Percentiles rank a stretch among this genome's conserved stretches.
phyloP scores from a whole-genome alignment of 257 asterid genomes.

The Leptodermis oblonga region DNA sequence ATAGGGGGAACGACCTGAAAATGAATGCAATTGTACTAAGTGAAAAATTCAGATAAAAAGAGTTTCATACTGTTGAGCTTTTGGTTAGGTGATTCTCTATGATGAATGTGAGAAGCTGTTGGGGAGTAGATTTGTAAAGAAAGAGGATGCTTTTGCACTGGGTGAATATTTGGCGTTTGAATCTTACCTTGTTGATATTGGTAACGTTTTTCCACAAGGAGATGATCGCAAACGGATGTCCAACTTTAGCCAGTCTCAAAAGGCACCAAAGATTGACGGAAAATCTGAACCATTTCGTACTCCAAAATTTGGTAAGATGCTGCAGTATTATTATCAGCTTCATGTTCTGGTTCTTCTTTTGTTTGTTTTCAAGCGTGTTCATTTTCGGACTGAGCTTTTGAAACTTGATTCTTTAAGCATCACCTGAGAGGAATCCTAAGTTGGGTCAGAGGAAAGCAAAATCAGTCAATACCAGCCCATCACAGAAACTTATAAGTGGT shows the following conservation, averaged over 20 bases:
- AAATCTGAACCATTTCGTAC: constrained; percentile 30
- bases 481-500: constrained; percentile 80
- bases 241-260: constrained; percentile 23
- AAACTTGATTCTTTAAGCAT: constrained; percentile 2
- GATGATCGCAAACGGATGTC: constrained; percentile 39
- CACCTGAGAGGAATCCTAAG: constrained; percentile 45
- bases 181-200: constrained; percentile 73
- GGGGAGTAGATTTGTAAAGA: constrained; percentile 69
- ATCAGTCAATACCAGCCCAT: constrained; percentile 59
- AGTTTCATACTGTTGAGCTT: background rate
- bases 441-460: constrained; percentile 37
- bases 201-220: constrained; percentile 41
- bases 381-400: background rate
- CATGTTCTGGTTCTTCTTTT: constrained; percentile 18
- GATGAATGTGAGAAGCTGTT: constrained; percentile 70
- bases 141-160: constrained; percentile 49
- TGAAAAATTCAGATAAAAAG: background rate
- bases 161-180: constrained; percentile 65
- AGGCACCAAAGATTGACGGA: constrained; percentile 26
- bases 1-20: background rate
- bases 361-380: constrained; percentile 8
- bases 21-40: background rate
- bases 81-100: constrained; percentile 54
- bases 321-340: constrained; percentile 30
- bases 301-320: constrained; percentile 29